Evolutionary conservation across 192 early-diverging fungal genomes (phyloP).

Genomic region (Coemansia pectinata): DNA sequence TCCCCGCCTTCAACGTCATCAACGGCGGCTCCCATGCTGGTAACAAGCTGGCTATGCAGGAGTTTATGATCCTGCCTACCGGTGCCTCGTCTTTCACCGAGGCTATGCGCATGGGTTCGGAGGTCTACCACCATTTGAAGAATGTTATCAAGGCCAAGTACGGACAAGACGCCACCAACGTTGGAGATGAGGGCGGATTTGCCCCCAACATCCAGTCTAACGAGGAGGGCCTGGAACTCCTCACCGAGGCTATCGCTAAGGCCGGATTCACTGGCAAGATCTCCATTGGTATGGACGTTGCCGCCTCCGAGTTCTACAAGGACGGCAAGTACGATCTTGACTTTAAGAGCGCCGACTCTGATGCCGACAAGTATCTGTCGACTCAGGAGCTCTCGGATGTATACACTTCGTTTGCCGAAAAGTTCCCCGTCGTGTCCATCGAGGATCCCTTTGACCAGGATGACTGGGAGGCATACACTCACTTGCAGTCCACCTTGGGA

Average conservation of each 20-base stretch:
- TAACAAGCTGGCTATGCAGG: slow-evolving; percentile 99
- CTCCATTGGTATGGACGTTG: slow-evolving; percentile 96
- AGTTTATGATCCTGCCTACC: slow-evolving; percentile 99
- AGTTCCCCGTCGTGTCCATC: slow-evolving; percentile 94
- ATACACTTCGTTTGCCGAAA: slow-evolving; percentile 76
- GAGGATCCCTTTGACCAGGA: slow-evolving; percentile 99
- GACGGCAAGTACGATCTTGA: slow-evolving; percentile 97
- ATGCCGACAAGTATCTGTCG: slow-evolving; percentile 68
- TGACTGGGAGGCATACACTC: slow-evolving; percentile 91
- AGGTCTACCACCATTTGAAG: slow-evolving; percentile 97
- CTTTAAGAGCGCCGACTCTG: slow-evolving; percentile 92
- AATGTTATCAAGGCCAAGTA: slow-evolving; percentile 98
- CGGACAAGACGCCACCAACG: slow-evolving; percentile 98
- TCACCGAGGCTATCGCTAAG: slow-evolving; percentile 84
- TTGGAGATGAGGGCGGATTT: slow-evolving; percentile 99
- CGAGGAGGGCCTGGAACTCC: slow-evolving; percentile 92
- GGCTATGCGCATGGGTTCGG: slow-evolving; percentile 97
- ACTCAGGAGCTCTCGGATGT: slow-evolving; percentile 82
- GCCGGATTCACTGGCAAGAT: slow-evolving; percentile 98
- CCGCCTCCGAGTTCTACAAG: slow-evolving; percentile 98
- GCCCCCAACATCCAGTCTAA: slow-evolving; percentile 98
- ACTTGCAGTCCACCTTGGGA: slow-evolving; percentile 65
- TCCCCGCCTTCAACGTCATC: slow-evolving; percentile 98
- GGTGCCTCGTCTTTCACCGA: slow-evolving; percentile 91
- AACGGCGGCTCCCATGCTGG: slow-evolving; percentile 99